A percentile compares a stretch with the other conserved stretches of the same genome.
Evolutionary conservation across 495 filamentous ascomycete species (phyloP).

Genomic region (Penicillium coffeae): DNA sequence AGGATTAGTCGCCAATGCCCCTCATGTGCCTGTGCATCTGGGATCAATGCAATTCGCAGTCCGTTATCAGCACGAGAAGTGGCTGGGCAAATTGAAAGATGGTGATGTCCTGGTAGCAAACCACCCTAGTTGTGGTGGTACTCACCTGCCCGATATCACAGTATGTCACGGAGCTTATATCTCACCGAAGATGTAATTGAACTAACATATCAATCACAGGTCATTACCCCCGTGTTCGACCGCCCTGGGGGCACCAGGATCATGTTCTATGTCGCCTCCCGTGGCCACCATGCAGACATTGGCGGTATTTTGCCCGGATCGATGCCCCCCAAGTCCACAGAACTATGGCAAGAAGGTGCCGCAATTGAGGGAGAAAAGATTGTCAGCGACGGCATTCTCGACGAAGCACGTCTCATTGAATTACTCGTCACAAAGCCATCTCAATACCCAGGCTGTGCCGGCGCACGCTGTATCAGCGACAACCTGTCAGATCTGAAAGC

Average conservation of each 20-base stretch:
- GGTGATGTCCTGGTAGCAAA: constrained; percentile 96
- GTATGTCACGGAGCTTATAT: constrained; percentile 37
- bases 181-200: neutral
- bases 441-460: constrained; percentile 79
- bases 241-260: constrained; percentile 68
- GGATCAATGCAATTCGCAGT: constrained; percentile 96
- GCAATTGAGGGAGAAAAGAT: constrained; percentile 92
- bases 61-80: constrained; percentile 86
- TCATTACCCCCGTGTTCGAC: constrained; percentile 82
- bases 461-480: constrained; percentile 85
- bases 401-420: constrained; percentile 82
- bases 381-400: constrained; percentile 82
- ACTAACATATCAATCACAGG: constrained; percentile 13
- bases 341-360: constrained; percentile 92
- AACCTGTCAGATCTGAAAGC: constrained; percentile 96
- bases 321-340: constrained; percentile 93
- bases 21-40: constrained; percentile 90
- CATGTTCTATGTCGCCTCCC: constrained; percentile 93
- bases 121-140: constrained; percentile 90
- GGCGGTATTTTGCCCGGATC: constrained; percentile 93
- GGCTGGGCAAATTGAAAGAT: constrained; percentile 78
- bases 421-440: constrained; percentile 81
- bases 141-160: constrained; percentile 87
- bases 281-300: constrained; percentile 96
- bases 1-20: constrained; percentile 89